Percentiles rank a stretch among this genome's conserved stretches.
phyloP scores from a whole-genome alignment of 768 basidiomycete species.

The Lentinus tigrinus region DNA sequence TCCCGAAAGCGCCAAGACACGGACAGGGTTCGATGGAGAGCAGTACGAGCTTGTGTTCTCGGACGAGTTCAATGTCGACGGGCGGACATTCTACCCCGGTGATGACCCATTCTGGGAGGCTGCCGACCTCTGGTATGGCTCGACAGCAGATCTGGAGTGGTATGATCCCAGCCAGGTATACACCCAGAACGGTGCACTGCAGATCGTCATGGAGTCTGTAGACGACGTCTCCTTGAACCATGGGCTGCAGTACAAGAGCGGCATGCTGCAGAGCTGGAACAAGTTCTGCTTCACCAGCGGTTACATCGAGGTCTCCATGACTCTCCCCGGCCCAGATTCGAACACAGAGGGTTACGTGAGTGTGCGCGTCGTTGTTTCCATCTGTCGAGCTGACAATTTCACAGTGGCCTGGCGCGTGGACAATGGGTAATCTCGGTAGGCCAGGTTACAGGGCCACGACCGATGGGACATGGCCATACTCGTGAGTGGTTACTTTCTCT shows the following conservation, averaged over 20 bases:
- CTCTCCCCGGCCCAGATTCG: constrained; percentile 59
- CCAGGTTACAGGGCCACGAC: constrained; percentile 79
- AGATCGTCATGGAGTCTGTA: constrained; percentile 64
- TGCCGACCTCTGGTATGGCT: constrained; percentile 69
- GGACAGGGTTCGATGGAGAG: constrained; percentile 72
- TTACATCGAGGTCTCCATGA: constrained; percentile 64
- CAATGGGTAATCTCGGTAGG: constrained; percentile 84
- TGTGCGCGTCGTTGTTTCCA: constrained; percentile 8
- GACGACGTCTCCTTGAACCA: constrained; percentile 41
- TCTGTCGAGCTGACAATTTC: neutral
- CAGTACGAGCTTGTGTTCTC: constrained; percentile 66
- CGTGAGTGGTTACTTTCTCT: constrained; percentile 39
- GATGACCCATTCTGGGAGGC: constrained; percentile 76
- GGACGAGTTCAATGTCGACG: constrained; percentile 61
- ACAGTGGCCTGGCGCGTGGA: constrained; percentile 87
- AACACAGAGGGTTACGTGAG: constrained; percentile 46
- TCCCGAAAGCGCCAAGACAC: constrained; percentile 52
- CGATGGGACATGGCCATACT: constrained; percentile 84
- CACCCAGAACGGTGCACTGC: constrained; percentile 63
- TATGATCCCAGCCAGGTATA: constrained; percentile 68
- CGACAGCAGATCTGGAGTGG: constrained; percentile 72
- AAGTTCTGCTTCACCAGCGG: constrained; percentile 86
- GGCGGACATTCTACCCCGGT: constrained; percentile 53
- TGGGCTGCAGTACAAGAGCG: constrained; percentile 60
- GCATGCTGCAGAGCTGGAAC: constrained; percentile 89